These are phyloP conservation scores for Tuber umbilicatum DNA, from an alignment of 495 filamentous ascomycete species.

Conservation along the genomic window DNA sequence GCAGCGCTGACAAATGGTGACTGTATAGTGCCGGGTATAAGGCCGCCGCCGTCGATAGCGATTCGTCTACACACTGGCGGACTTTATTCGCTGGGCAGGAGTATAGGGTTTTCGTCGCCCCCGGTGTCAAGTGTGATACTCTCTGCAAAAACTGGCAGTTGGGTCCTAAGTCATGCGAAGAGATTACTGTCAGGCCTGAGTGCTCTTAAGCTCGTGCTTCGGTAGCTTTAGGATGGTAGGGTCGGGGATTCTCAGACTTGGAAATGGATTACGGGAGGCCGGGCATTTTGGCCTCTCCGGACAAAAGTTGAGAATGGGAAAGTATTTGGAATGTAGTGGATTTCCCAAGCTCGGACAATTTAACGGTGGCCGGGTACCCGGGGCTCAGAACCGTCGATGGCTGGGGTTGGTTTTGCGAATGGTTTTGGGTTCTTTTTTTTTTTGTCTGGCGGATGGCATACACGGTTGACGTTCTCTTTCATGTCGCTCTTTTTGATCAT, in stretches of 20 bases:
- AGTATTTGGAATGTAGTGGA: background rate
- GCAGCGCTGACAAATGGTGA: background rate
- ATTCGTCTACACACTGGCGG: conserved; percentile 30
- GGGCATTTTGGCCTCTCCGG: background rate
- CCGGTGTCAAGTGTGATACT: conserved; percentile 41
- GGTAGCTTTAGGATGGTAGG: background rate
- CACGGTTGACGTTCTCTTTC: background rate
- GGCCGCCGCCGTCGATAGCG: background rate
- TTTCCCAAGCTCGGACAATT: background rate
- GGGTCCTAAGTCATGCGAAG: conserved; percentile 39
- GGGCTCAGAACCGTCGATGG: background rate
- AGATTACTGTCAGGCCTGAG: conserved; percentile 32
- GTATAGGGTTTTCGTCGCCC: conserved; percentile 44
- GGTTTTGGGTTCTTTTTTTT: background rate
- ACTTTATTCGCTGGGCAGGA: conserved; percentile 34
- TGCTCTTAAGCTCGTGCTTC: conserved; percentile 13
- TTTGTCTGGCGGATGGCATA: background rate
- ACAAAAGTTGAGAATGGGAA: background rate
- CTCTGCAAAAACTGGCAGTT: conserved; percentile 39
- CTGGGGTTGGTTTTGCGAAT: background rate
- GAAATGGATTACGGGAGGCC: background rate
- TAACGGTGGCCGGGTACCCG: background rate
- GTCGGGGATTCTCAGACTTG: background rate
- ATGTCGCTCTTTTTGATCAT: background rate
- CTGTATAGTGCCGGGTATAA: conserved; percentile 27